These are phyloP conservation scores for Aspergillus phoenicis DNA, from an alignment of 2,329 filamentous ascomycete species.

Conservation along the genomic window DNA sequence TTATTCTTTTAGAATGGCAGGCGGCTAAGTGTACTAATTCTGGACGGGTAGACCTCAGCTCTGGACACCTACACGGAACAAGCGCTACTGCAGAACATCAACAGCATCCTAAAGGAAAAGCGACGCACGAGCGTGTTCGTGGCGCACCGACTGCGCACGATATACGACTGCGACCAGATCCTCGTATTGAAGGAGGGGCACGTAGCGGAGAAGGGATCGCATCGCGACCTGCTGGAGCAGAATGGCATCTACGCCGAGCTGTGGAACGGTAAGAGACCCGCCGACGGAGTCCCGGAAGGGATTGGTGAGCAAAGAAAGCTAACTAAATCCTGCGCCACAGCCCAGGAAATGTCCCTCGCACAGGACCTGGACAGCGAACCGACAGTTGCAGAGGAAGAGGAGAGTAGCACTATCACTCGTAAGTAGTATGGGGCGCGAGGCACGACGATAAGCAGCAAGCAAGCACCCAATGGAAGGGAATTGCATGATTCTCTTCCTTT, in stretches of 20 bases:
- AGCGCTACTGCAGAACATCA: constrained; percentile 87
- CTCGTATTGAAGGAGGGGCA: constrained; percentile 82
- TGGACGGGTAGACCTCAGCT: constrained; percentile 66
- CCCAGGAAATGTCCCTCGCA: constrained; percentile 61
- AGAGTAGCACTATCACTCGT: constrained; percentile 15
- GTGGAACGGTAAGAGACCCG: constrained; percentile 72
- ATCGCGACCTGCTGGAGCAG: constrained; percentile 76
- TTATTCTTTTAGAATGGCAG: background rate
- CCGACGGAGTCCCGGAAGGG: background rate
- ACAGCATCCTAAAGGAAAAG: constrained; percentile 87
- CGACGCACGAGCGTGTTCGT: constrained; percentile 90
- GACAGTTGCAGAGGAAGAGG: constrained; percentile 42
- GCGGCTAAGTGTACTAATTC: background rate
- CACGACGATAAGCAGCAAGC: constrained; percentile 9
- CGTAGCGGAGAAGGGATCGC: constrained; percentile 88
- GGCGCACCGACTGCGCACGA: constrained; percentile 87
- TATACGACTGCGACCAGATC: constrained; percentile 90
- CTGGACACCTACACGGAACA: constrained; percentile 93
- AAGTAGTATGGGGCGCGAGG: constrained; percentile 11
- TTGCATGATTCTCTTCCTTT: background rate
- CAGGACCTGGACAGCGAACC: constrained; percentile 45
- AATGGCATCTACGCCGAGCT: constrained; percentile 78
- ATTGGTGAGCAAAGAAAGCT: constrained; percentile 4
- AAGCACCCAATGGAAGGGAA: background rate
- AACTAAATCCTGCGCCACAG: constrained; percentile 39